Conservation (phyloP, 208 protist genomes). For the Trypanosoma platydactyli region DNA sequence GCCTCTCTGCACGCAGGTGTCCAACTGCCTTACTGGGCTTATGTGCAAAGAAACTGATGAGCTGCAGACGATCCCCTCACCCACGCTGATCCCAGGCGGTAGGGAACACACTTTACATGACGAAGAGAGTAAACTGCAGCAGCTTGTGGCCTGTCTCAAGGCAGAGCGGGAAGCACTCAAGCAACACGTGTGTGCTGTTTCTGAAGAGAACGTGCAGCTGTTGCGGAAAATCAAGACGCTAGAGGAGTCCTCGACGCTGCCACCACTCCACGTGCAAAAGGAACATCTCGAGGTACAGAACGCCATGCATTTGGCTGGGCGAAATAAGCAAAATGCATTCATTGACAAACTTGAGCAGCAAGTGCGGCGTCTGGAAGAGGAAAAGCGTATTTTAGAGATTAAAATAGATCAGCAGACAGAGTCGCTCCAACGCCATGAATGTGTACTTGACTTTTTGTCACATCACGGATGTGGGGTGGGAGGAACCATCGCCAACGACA, state of each 20-base stretch:
- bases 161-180: constrained; percentile 14
- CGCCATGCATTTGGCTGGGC: constrained; percentile 1
- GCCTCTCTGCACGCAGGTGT: constrained; percentile 13
- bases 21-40: constrained; percentile 13
- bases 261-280: not conserved
- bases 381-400: not conserved
- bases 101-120: not conserved
- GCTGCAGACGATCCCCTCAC: not conserved
- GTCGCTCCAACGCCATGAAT: constrained; percentile 4
- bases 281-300: constrained; percentile 10
- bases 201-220: constrained; percentile 21
- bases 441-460: constrained; percentile 7
- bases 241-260: not conserved
- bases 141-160: constrained; percentile 1
- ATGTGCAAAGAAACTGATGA: not conserved
- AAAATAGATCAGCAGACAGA: not conserved
- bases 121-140: not conserved
- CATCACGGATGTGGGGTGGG: not conserved
- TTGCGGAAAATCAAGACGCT: constrained; percentile 4
- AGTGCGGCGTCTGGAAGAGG: not conserved
- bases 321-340: constrained; percentile 4
- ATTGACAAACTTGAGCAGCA: constrained; percentile 14
- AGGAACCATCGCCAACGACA: not conserved
- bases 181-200: not conserved
- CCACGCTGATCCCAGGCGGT: not conserved